Conservation (phyloP, 805 yeast genomes). For the Starmerella stellata region DNA sequence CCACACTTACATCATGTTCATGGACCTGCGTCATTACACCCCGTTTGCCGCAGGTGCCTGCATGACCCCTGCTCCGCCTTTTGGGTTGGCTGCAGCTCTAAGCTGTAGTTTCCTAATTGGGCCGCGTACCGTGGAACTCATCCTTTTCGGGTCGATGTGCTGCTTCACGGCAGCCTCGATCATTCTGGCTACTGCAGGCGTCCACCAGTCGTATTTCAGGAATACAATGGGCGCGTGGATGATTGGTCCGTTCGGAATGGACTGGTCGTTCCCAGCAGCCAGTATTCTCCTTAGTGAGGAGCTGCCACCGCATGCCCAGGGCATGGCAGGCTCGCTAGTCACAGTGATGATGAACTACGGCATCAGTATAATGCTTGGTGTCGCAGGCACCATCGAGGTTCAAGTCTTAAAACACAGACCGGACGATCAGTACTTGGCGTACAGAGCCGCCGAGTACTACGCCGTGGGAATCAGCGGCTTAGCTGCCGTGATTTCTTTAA, state of each 20-base stretch:
- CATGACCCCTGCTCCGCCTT: constrained; percentile 30
- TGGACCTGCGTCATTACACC: constrained; percentile 33
- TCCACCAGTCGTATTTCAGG: constrained; percentile 40
- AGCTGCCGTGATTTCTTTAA: constrained; percentile 24
- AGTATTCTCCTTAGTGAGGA: constrained; percentile 41
- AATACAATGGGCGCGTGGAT: constrained; percentile 38
- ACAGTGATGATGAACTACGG: constrained; percentile 55
- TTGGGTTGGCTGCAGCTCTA: constrained; percentile 41
- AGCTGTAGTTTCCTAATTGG: constrained; percentile 33
- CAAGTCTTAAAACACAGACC: constrained; percentile 22
- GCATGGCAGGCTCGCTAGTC: constrained; percentile 59
- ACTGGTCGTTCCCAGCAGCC: constrained; percentile 56
- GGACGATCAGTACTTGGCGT: constrained; percentile 26
- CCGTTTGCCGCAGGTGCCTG: constrained; percentile 33
- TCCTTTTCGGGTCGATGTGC: constrained; percentile 33
- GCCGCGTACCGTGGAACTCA: constrained; percentile 31
- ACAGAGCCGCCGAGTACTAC: constrained; percentile 39
- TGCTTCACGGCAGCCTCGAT: constrained; percentile 40
- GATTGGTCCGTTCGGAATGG: constrained; percentile 56
- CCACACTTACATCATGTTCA: constrained; percentile 36
- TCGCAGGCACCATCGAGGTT: constrained; percentile 47
- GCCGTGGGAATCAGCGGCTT: constrained; percentile 44
- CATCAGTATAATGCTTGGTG: constrained; percentile 47
- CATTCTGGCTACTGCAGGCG: constrained; percentile 38
- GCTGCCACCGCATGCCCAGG: constrained; percentile 48